phyloP scores from a whole-genome alignment of 2,329 filamentous ascomycete species.

The Aureobasidium zeae region DNA sequence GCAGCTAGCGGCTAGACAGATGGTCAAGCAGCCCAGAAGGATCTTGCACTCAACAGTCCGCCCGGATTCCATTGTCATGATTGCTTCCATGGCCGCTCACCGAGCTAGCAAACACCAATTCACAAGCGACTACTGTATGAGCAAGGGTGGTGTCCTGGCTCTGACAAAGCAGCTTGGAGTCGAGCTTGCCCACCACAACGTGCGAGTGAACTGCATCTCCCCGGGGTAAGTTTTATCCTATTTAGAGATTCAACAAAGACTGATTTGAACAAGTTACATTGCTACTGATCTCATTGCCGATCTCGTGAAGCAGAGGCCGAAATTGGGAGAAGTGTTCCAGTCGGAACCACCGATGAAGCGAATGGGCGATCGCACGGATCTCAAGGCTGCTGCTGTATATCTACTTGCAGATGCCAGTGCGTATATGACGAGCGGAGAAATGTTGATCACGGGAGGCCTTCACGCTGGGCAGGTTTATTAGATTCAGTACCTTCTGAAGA shows the following conservation, averaged over 20 bases:
- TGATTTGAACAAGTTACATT: slow-evolving; percentile 24
- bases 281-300: slow-evolving; percentile 30
- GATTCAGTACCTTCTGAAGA: neutral
- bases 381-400: slow-evolving; percentile 33
- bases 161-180: slow-evolving; percentile 21
- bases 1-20: slow-evolving; percentile 30
- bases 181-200: slow-evolving; percentile 23
- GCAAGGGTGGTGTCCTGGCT: slow-evolving; percentile 16
- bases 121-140: slow-evolving; percentile 23
- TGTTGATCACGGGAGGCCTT: slow-evolving; percentile 32
- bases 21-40: slow-evolving; percentile 26
- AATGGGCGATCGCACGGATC: slow-evolving; percentile 32
- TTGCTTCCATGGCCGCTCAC: slow-evolving; percentile 29
- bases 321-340: slow-evolving; percentile 30
- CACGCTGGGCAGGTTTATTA: slow-evolving; percentile 24
- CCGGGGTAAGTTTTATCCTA: slow-evolving; percentile 26
- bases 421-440: slow-evolving; percentile 32
- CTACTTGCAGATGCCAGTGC: slow-evolving; percentile 32
- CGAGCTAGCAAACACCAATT: slow-evolving; percentile 26
- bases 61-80: slow-evolving; percentile 28
- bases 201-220: slow-evolving; percentile 27
- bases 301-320: slow-evolving; percentile 23
- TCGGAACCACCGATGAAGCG: slow-evolving; percentile 33
- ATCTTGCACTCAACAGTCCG: slow-evolving; percentile 18
- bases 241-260: neutral